Percentiles rank a stretch among this genome's conserved stretches.
Evolutionary conservation across 768 basidiomycete species (phyloP).

Genomic region (Auricularia cornea): DNA sequence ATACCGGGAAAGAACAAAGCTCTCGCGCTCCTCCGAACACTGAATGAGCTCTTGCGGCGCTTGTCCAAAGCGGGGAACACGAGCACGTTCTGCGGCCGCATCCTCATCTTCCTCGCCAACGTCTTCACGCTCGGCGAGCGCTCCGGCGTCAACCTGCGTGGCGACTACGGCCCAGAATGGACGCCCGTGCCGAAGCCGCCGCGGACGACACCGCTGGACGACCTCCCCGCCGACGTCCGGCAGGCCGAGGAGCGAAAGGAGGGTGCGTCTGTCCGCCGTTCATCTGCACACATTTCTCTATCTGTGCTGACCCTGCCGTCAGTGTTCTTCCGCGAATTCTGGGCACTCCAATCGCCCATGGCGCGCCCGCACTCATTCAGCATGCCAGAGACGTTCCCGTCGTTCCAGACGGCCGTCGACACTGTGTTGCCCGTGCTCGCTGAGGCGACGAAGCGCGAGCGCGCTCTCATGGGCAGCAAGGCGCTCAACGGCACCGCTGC

Average conservation of each 20-base stretch:
- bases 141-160: constrained; percentile 85
- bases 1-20: constrained; percentile 85
- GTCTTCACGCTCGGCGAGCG: constrained; percentile 84
- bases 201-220: constrained; percentile 21
- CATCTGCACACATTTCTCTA: background rate
- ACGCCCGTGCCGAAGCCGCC: constrained; percentile 29
- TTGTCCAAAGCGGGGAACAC: constrained; percentile 80
- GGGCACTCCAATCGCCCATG: constrained; percentile 81
- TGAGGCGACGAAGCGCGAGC: constrained; percentile 81
- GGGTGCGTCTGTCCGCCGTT: constrained; percentile 30
- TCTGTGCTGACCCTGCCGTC: constrained; percentile 2
- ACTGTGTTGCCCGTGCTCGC: constrained; percentile 72
- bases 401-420: constrained; percentile 63
- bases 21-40: constrained; percentile 69
- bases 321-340: constrained; percentile 85
- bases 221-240: constrained; percentile 3
- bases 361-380: constrained; percentile 71
- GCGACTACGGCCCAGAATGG: constrained; percentile 78
- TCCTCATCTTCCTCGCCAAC: constrained; percentile 75
- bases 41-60: constrained; percentile 81
- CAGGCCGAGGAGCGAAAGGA: constrained; percentile 45
- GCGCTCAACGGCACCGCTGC: constrained; percentile 22
- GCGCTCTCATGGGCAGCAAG: constrained; percentile 78
- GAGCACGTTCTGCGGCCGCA: constrained; percentile 82
- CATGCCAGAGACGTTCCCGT: constrained; percentile 41